Conservation (phyloP, 345 rosid species). For the Dipteronia sinensis region DNA sequence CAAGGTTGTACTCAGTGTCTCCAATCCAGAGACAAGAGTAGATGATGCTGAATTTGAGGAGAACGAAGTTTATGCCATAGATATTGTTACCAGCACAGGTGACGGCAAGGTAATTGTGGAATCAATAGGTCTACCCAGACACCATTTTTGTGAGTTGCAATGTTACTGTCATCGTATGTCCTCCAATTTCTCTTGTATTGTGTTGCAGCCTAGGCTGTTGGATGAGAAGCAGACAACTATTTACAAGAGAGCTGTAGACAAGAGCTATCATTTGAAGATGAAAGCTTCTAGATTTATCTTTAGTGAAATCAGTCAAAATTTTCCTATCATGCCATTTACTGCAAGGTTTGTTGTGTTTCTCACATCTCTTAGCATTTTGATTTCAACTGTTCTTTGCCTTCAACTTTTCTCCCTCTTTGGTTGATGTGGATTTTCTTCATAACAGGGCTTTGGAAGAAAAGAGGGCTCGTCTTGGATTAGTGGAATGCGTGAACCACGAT, state of each 20-base stretch:
- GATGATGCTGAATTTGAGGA: conserved; percentile 96
- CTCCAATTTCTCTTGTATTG: conserved; percentile 6
- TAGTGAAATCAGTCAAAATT: conserved; percentile 86
- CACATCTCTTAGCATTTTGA: not conserved
- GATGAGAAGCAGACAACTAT: conserved; percentile 97
- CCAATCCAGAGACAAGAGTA: conserved; percentile 84
- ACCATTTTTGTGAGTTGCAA: not conserved
- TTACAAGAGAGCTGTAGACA: conserved; percentile 85
- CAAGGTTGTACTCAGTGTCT: conserved; percentile 70
- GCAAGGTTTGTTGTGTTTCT: conserved; percentile 61
- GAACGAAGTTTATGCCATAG: conserved; percentile 90
- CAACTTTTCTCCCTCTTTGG: not conserved
- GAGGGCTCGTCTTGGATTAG: conserved; percentile 88
- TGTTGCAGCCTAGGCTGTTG: conserved; percentile 83
- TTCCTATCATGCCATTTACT: conserved; percentile 81
- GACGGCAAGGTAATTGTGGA: conserved; percentile 87
- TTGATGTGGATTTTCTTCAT: not conserved
- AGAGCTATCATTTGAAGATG: conserved; percentile 91
- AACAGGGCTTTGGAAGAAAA: conserved; percentile 94
- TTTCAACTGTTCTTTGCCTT: not conserved
- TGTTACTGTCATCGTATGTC: not conserved
- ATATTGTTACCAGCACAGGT: conserved; percentile 90
- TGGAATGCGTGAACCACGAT: conserved; percentile 96
- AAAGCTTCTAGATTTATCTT: conserved; percentile 96
- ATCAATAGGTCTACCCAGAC: not conserved